A percentile compares a stretch with the other conserved stretches of the same genome.
phyloP scores from a whole-genome alignment of 495 filamentous ascomycete species.

The Oleoguttula mirabilis region DNA sequence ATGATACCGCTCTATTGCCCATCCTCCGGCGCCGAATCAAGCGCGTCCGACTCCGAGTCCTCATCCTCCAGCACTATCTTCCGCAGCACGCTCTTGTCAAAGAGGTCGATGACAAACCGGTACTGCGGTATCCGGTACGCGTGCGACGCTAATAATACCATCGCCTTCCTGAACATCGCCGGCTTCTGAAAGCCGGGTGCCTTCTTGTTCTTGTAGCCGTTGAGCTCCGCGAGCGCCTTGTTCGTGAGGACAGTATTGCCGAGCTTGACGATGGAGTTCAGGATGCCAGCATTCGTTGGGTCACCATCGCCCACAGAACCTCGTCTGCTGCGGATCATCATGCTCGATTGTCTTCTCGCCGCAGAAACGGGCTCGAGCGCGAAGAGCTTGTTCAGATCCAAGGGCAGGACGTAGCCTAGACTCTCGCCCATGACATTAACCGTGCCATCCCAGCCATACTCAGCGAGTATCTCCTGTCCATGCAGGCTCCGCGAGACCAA shows the following conservation, averaged over 20 bases:
- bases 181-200: slow-evolving; percentile 61
- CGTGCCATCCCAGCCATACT: slow-evolving; percentile 84
- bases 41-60: too few species aligned
- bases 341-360: slow-evolving; percentile 12
- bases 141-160: slow-evolving; percentile 76
- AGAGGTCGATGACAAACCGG: slow-evolving; percentile 81
- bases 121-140: slow-evolving; percentile 76
- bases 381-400: slow-evolving; percentile 65
- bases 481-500: slow-evolving; percentile 86
- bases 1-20: too few species aligned
- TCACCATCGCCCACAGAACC: slow-evolving; percentile 45
- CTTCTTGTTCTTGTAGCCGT: slow-evolving; percentile 53
- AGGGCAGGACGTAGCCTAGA: slow-evolving; percentile 74
- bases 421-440: slow-evolving; percentile 72
- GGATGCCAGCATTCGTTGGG: slow-evolving; percentile 55
- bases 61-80: slow-evolving; percentile 64
- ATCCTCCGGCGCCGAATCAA: too few species aligned
- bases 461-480: slow-evolving; percentile 75
- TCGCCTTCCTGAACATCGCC: slow-evolving; percentile 67
- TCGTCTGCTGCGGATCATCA: slow-evolving; percentile 14
- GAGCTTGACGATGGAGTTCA: slow-evolving; percentile 71
- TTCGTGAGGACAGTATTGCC: slow-evolving; percentile 82
- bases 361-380: slow-evolving; percentile 7
- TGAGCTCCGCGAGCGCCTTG: slow-evolving; percentile 60
- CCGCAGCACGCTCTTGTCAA: slow-evolving; percentile 77